These are phyloP conservation scores for Pestalotiopsis fici DNA, from an alignment of 2,329 filamentous ascomycete species.

Conservation along the genomic window DNA sequence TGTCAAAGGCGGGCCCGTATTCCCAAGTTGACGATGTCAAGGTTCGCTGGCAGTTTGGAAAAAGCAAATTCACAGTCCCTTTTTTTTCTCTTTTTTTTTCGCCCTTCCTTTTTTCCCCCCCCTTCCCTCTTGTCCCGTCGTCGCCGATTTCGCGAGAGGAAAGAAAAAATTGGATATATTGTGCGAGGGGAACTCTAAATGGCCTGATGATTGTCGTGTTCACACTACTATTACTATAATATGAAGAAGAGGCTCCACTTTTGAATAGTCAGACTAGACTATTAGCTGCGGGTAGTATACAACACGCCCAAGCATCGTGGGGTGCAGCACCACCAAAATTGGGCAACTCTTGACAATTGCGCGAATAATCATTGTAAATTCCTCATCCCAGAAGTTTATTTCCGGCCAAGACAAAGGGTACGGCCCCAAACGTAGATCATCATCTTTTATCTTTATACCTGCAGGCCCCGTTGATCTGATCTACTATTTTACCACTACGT, in stretches of 20 bases:
- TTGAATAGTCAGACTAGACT: background rate
- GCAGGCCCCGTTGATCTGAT: too few relatives aligned
- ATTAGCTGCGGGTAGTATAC: background rate
- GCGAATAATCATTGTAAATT: background rate
- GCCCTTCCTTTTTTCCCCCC: background rate
- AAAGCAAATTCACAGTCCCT: background rate
- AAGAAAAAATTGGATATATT: background rate
- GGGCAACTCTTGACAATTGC: background rate
- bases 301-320: background rate
- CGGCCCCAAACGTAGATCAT: too few relatives aligned
- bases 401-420: too few relatives aligned
- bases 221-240: background rate
- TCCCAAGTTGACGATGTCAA: background rate
- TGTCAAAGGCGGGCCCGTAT: conserved; percentile 17
- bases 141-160: background rate
- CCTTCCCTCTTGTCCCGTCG: background rate
- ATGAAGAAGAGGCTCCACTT: background rate
- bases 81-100: background rate
- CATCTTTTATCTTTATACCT: too few relatives aligned
- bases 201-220: background rate
- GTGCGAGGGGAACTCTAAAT: background rate
- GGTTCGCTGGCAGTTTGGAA: background rate
- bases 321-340: background rate
- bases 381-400: too few relatives aligned
- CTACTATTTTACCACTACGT: too few relatives aligned